These are phyloP conservation scores for grape (Vitis vinifera) DNA, from an alignment of 164 flowering plant genomes.

Conservation along the genomic window DNA sequence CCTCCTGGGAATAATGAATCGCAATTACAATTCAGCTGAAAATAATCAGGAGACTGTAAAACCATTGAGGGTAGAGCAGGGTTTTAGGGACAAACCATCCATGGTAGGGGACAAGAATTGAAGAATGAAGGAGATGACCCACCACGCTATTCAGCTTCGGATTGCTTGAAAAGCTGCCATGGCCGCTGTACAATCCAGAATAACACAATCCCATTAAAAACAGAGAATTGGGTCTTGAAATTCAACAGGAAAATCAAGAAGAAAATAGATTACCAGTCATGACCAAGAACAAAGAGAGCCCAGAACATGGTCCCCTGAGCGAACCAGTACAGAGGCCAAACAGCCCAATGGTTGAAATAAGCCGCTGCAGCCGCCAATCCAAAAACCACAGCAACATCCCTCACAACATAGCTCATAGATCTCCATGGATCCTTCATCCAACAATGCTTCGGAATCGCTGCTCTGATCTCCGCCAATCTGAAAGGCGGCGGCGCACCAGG, in stretches of 20 bases:
- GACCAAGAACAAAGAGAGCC: conserved; percentile 91
- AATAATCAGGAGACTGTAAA: not conserved
- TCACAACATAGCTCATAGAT: conserved; percentile 76
- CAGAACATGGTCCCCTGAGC: conserved; percentile 91
- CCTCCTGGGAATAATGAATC: conserved; percentile 47
- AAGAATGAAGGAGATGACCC: conserved; percentile 80
- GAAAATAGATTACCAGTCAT: conserved; percentile 57
- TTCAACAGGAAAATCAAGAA: not conserved
- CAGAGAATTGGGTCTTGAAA: not conserved
- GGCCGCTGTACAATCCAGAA: conserved; percentile 51
- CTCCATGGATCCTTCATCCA: conserved; percentile 84
- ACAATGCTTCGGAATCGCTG: conserved; percentile 80
- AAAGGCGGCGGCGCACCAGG: conserved; percentile 76
- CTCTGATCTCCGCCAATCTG: conserved; percentile 55
- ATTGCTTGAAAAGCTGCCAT: conserved; percentile 78
- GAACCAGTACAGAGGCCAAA: conserved; percentile 81
- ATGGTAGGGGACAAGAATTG: conserved; percentile 83
- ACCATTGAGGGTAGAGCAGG: not conserved
- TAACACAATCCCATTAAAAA: not conserved
- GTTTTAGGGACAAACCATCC: conserved; percentile 59
- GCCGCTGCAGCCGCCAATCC: conserved; percentile 63
- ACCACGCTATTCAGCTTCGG: conserved; percentile 60
- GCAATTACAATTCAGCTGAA: not conserved
- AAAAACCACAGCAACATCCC: conserved; percentile 63
- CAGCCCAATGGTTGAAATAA: conserved; percentile 54